Evolutionary conservation across 2,329 filamentous ascomycete species (phyloP), one percentile per base, ranked within the genome.

Genomic region (Penicillium sp.): DNA sequence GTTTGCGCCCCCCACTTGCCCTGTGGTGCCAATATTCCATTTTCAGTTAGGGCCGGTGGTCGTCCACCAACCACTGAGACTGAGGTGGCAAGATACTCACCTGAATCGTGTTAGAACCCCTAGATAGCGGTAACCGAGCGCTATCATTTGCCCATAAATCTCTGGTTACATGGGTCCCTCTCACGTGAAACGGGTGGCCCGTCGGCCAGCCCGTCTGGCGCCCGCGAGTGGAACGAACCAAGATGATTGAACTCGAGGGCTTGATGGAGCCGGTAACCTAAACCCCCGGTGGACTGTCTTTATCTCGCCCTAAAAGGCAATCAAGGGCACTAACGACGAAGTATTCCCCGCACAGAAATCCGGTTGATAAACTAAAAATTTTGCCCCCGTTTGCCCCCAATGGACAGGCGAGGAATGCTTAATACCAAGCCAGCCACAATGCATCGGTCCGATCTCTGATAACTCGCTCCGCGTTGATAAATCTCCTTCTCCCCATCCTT

Each of bases 161-260:
- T 28, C 15, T 46, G 56, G 56, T 56, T 58, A 58, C 56, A 56
- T 57, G 43, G 6, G 24, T 23, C 47, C 39, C 42, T n/a, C 33
- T 15, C 36, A 42, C 41, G 45, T 52, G 47, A 49, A 47, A 59
- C 52, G 50, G 55, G 42, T 47, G 26, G 51, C 49, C 57, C 57
- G 57, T 55, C 55, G 55, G 57, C 45, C 33, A 45, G 16, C 13
- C 55, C 57, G 55, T 46, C 18, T 39, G 18, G 12, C 39, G 16
- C 7, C 2, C 6, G 3, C 18, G 3, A 16, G 16, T 41, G 38
- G 23, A 24, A 41, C 38, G 13, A 38, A 38, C 8, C 16, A 18
- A 16, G 18, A 10, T 5, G 36, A 39, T 39, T 39, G 6, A 18
- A 4, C 18, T 16, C 36, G 16, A 39, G 18, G 9, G 16, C 16